Conservation (phyloP, 23 red algal genomes). For the Pyropia haitanensis region DNA sequence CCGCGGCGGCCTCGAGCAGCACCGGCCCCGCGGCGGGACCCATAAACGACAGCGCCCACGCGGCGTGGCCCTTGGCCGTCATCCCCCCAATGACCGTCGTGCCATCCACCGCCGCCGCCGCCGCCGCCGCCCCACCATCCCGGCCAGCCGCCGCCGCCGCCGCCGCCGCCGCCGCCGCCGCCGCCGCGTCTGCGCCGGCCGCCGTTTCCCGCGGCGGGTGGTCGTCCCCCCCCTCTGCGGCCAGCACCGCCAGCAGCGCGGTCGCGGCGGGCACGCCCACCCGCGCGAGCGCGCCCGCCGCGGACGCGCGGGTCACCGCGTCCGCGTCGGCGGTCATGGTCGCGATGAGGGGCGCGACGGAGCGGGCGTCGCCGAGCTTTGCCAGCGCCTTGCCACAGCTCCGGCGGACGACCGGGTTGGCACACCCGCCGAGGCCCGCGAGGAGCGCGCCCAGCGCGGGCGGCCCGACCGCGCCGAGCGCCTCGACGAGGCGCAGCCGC, state of each 20-base stretch:
- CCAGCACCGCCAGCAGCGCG: constrained; percentile 32
- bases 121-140: constrained; percentile 21
- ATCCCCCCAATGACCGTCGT: constrained; percentile 27
- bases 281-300: constrained; percentile 48
- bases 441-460: constrained; percentile 23
- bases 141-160: constrained; percentile 40
- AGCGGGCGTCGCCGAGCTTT: constrained; percentile 41
- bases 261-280: constrained; percentile 49
- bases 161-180: constrained; percentile 22
- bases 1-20: constrained; percentile 12
- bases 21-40: constrained; percentile 30
- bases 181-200: neutral
- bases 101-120: constrained; percentile 15
- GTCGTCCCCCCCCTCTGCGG: too few relatives aligned
- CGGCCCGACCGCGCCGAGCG: constrained; percentile 34
- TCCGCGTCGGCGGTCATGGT: constrained; percentile 44
- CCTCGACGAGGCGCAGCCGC: constrained; percentile 39
- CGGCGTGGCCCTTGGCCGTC: constrained; percentile 59
- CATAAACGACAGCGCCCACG: constrained; percentile 68
- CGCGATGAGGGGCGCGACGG: constrained; percentile 22
- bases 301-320: constrained; percentile 42
- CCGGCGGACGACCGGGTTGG: constrained; percentile 56
- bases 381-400: constrained; percentile 53
- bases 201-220: too few relatives aligned
- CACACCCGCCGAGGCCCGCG: constrained; percentile 5